Conservation (phyloP, 106 monocot genomes). For the Phalaenopsis aphrodite region DNA sequence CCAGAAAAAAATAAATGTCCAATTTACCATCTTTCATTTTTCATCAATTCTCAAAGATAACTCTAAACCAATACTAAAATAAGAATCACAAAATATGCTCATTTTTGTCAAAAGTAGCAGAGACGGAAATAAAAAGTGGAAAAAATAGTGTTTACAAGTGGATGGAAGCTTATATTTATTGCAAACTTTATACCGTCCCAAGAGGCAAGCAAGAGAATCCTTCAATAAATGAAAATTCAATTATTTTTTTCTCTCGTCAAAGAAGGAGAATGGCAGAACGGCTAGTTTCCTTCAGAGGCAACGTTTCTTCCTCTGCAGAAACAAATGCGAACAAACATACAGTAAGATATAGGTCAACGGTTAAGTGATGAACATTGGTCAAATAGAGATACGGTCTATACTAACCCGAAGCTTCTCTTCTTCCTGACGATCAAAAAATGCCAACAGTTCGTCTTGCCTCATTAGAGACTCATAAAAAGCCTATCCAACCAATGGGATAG, state of each 20-base stretch:
- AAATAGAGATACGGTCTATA: not conserved
- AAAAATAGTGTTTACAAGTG: not conserved
- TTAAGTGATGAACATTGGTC: not conserved
- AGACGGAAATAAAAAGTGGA: not conserved
- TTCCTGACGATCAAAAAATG: slow-evolving; percentile 18
- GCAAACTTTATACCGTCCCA: not conserved
- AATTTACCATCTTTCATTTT: too few species aligned
- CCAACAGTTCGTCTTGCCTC: slow-evolving; percentile 25
- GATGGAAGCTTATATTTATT: not conserved
- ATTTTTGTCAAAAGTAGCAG: not conserved
- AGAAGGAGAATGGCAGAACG: not conserved
- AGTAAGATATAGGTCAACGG: not conserved
- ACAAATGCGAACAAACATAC: not conserved
- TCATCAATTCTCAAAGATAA: not conserved
- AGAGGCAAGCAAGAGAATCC: not conserved
- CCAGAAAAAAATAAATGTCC: too few species aligned
- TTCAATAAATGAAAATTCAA: not conserved
- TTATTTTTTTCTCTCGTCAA: not conserved
- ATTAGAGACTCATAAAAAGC: slow-evolving; percentile 16
- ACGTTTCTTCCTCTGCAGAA: slow-evolving; percentile 6
- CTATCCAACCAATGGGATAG: slow-evolving; percentile 5
- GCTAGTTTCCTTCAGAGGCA: not conserved
- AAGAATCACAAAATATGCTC: not conserved
- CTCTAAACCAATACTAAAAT: not conserved
- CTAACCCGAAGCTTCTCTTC: slow-evolving; percentile 17